Evolutionary conservation across 2,329 filamentous ascomycete species (phyloP).

Genomic region (Diplodia corticola): DNA sequence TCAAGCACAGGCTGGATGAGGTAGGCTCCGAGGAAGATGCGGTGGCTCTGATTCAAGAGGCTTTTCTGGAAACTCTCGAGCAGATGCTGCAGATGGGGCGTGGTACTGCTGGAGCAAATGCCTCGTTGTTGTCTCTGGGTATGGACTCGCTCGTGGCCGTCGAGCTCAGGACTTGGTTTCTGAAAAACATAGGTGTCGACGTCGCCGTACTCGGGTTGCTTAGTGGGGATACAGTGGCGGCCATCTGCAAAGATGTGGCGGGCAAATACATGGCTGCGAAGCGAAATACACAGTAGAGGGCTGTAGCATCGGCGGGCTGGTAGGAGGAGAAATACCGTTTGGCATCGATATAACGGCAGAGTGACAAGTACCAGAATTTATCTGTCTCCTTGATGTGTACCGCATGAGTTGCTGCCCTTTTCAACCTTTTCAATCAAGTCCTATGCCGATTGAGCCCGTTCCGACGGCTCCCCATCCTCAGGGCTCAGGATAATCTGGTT

Average conservation of each 20-base stretch:
- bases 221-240: slow-evolving; percentile 30
- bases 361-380: too few relatives aligned
- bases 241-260: neutral
- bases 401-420: too few relatives aligned
- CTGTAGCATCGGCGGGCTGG: neutral
- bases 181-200: slow-evolving; percentile 48
- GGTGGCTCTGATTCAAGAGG: neutral
- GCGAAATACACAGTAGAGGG: neutral
- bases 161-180: slow-evolving; percentile 50
- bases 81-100: neutral
- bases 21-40: neutral
- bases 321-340: neutral
- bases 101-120: neutral
- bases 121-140: slow-evolving; percentile 27
- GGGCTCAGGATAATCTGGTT: neutral
- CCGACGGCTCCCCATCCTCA: neutral
- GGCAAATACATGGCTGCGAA: neutral
- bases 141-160: slow-evolving; percentile 44
- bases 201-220: slow-evolving; percentile 52
- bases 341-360: too few relatives aligned
- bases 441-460: too few relatives aligned
- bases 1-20: neutral
- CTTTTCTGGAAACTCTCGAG: neutral
- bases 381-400: too few relatives aligned
- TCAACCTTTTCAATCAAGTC: too few relatives aligned